Percentiles rank a stretch among this genome's conserved stretches.
Evolutionary conservation across 768 basidiomycete genomes (phyloP).

Genomic region (Multifurca ochricompacta): DNA sequence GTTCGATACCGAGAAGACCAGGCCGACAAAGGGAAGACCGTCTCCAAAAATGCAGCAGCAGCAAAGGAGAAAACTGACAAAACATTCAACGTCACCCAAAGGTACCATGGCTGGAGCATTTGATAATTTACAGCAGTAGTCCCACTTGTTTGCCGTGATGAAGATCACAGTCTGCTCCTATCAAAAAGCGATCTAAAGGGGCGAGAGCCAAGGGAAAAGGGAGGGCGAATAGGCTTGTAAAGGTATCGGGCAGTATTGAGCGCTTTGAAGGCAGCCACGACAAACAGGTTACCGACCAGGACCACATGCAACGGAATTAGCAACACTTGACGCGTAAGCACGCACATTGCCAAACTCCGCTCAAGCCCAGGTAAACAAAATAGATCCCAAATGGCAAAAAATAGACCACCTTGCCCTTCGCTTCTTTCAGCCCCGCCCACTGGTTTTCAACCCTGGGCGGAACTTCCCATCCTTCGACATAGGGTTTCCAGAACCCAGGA

Average conservation of each 20-base stretch:
- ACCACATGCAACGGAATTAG: constrained; percentile 54
- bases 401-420: constrained; percentile 34
- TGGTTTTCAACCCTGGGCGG: constrained; percentile 39
- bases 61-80: constrained; percentile 85
- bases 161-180: constrained; percentile 59
- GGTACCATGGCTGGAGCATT: too few relatives aligned
- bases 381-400: constrained; percentile 31
- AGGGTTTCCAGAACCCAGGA: constrained; percentile 74
- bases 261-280: constrained; percentile 58
- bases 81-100: too few relatives aligned
- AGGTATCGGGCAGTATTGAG: constrained; percentile 59
- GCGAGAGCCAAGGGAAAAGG: neutral
- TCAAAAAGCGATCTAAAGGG: neutral
- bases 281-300: constrained; percentile 56
- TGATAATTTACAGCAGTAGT: constrained; percentile 57
- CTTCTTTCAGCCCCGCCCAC: constrained; percentile 28
- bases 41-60: constrained; percentile 77
- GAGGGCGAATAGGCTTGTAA: constrained; percentile 53
- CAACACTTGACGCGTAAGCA: constrained; percentile 39
- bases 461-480: constrained; percentile 72
- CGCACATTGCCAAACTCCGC: constrained; percentile 16
- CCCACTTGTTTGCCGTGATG: constrained; percentile 86
- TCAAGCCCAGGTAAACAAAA: neutral
- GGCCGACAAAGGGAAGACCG: constrained; percentile 72
- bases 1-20: constrained; percentile 80